Conservation (phyloP, 805 yeast genomes). For the Saccharomyces mikatae region DNA sequence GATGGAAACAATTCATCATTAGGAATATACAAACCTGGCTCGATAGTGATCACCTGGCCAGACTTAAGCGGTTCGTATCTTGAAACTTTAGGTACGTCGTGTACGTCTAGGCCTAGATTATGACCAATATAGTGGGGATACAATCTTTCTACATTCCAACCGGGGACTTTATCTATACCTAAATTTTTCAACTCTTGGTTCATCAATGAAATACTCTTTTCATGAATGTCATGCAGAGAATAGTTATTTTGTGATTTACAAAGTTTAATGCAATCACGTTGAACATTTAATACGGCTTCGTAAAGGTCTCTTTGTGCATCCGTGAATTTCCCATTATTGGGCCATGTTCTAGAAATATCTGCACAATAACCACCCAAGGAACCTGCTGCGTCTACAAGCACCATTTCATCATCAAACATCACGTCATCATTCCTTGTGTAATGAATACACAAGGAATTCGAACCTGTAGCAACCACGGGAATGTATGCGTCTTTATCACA, state of each 20-base stretch:
- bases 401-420: slow-evolving; percentile 68
- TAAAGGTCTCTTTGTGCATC: slow-evolving; percentile 79
- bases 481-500: slow-evolving; percentile 85
- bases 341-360: slow-evolving; percentile 97
- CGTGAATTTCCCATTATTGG: slow-evolving; percentile 65
- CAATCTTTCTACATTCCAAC: slow-evolving; percentile 44
- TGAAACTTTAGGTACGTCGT: slow-evolving; percentile 64
- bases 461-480: slow-evolving; percentile 94
- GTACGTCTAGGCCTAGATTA: slow-evolving; percentile 86
- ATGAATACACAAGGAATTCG: slow-evolving; percentile 84
- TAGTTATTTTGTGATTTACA: slow-evolving; percentile 48
- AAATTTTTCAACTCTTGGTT: slow-evolving; percentile 58
- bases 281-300: slow-evolving; percentile 78
- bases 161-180: slow-evolving; percentile 52
- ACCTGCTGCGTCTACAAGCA: slow-evolving; percentile 93
- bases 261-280: slow-evolving; percentile 64
- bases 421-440: slow-evolving; percentile 88
- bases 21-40: slow-evolving; percentile 93
- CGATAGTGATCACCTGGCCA: slow-evolving; percentile 87
- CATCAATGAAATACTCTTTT: slow-evolving; percentile 51
- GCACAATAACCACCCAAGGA: slow-evolving; percentile 88
- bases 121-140: slow-evolving; percentile 97
- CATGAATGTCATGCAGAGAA: slow-evolving; percentile 71
- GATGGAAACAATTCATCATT: slow-evolving; percentile 60
- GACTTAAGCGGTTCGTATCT: slow-evolving; percentile 44